These are phyloP conservation scores for Malbranchea zuffiana DNA, from an alignment of 2,329 filamentous ascomycete species.

Conservation along the genomic window DNA sequence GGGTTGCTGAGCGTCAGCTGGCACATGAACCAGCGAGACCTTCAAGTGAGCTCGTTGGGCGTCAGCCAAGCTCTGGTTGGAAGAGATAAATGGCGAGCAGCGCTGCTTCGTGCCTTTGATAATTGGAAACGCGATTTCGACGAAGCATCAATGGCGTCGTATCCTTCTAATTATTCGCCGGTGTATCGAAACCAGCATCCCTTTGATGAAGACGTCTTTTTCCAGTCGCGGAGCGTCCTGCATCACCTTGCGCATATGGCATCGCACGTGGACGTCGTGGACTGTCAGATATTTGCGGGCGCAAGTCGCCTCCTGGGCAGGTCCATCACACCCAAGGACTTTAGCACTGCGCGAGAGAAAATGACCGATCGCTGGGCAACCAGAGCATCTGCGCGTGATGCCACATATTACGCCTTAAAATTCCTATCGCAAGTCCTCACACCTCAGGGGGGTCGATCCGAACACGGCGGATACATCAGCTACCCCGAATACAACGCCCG, in stretches of 20 bases:
- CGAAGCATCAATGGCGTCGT: constrained; percentile 54
- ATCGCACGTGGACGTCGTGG: constrained; percentile 94
- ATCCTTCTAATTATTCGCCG: constrained; percentile 16
- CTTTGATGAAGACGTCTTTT: constrained; percentile 56
- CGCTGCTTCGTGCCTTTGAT: constrained; percentile 79
- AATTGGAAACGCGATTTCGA: constrained; percentile 92
- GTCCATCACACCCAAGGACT: constrained; percentile 71
- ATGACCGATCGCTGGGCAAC: constrained; percentile 88
- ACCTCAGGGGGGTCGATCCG: constrained; percentile 31
- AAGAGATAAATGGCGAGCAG: constrained; percentile 80
- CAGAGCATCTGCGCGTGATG: constrained; percentile 76
- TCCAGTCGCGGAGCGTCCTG: constrained; percentile 77
- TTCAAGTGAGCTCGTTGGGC: constrained; percentile 80
- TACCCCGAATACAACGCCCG: constrained; percentile 61
- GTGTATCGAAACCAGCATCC: not conserved
- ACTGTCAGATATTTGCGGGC: constrained; percentile 90
- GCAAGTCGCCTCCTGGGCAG: constrained; percentile 76
- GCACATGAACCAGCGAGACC: constrained; percentile 94
- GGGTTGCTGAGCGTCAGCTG: constrained; percentile 86
- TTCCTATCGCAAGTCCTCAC: constrained; percentile 79
- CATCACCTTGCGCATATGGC: constrained; percentile 96
- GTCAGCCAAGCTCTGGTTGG: constrained; percentile 71
- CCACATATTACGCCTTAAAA: constrained; percentile 81
- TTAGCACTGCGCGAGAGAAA: constrained; percentile 64
- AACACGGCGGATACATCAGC: constrained; percentile 24